Evolutionary conservation across 1,139 yeast species (phyloP), one percentile per base, ranked within the genome.

Genomic region (Pichia sp.): DNA sequence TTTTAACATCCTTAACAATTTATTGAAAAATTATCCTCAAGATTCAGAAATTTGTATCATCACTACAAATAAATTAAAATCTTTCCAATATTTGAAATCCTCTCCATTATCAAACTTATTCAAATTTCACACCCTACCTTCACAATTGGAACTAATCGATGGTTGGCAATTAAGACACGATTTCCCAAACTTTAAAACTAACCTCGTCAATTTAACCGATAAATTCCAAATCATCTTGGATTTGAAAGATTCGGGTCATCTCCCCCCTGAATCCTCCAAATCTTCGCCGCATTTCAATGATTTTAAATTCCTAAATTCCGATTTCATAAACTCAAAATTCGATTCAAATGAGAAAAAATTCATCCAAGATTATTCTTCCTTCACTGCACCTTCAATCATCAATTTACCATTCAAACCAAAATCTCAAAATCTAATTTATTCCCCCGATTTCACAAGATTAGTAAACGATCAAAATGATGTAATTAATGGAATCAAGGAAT

Each of bases 101-200:
- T 52, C 53, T 18, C 45, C 43, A 5, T 36, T 56, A 31, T 34
- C 53, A n/a, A 49, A 50, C 30, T n/a, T 61, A 3, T 39, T 58
- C 5, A 55, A 58, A 42, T 56, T 54, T 18, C 60, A 63, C 28
- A 56, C 61, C 25, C 52, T 60, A 14, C 58, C 62, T 10, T 56
- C 66, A 2, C 56, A 60, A 27, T 56, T 64, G 13, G 68, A 64
- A 53, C 59, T 63, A 39, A 55, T 62, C 25, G 66, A 64, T 50
- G 69, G 68, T 2, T 66, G 69, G 70, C 61, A 64, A 46, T 36
- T 63, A 22, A 48, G 64, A 16, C 65, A 64, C 52, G 67, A 64
- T 43, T 61, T 63, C 44, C 60, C 62, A 14, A 43, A 56, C 3
- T 46, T 51, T 49, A 64, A 61, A 48, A 58, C 62, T 11, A 66